Evolutionary conservation across 805 yeast species (phyloP), one percentile per base, ranked within the genome.

Genomic region (Debaryomyces prosopidis): DNA sequence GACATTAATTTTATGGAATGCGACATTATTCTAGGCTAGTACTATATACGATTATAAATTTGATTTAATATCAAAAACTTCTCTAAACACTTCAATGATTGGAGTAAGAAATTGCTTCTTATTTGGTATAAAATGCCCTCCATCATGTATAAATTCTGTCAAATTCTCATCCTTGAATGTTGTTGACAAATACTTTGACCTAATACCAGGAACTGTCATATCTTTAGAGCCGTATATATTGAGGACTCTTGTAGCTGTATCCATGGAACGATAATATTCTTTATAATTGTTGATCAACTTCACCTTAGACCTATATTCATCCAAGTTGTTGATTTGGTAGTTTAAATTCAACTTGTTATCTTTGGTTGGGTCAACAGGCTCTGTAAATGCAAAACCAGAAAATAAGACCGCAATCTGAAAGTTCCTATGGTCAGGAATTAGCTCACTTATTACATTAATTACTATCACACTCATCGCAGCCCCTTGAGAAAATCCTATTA

Each of bases 401-500:
- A 71, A 52, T 11, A 65, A 47, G 5, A 67, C 45, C 5, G 70
- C 57, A 27, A 69, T 48, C 32, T 57, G 50, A 43, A 70, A 59
- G 18, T 51, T 52, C 4, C 60, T 62, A 37, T 63, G 63, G 2
- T 32, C 36, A 1, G 69, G 68, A 3, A 59, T 32, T 26, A 54
- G 47, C 37, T 46, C 44, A 5, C 49, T 47, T 11, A 69, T 52
- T 9, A 46, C 44, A 40, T 60, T 66, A 41, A 63, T 56, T 6
- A 66, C 41, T 4, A 65, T 53, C 3, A 67, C 56, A 3, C 72
- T 52, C 68, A 71, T 61, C 7, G 70, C 68, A 2, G 74, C 75
- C 26, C 77, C 77, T 49, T 72, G 77, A 19, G 73, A 66, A 43
- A 71, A 72, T 3, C 76, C 77, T 30, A 72, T 53, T 17, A 72